These are phyloP conservation scores for Halophytophthora polymorphica DNA, from an alignment of 352 stramenopile genomes.

Conservation along the genomic window DNA sequence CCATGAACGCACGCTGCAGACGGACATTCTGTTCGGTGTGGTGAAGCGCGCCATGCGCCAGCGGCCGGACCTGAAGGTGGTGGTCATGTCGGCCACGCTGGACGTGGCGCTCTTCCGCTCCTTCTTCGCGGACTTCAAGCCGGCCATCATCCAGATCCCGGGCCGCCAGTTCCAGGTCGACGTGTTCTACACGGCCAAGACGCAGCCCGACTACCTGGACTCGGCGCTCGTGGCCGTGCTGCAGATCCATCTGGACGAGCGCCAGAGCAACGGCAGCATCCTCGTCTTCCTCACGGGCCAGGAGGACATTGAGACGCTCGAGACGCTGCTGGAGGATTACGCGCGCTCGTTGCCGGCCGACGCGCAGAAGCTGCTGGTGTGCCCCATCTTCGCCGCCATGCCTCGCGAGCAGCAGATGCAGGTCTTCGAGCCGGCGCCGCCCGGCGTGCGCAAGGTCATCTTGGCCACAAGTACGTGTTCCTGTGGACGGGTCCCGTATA, in stretches of 20 bases:
- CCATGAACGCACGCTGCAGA: slow-evolving; percentile 85
- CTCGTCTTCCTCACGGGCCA: slow-evolving; percentile 95
- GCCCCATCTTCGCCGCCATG: slow-evolving; percentile 96
- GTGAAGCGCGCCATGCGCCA: slow-evolving; percentile 80
- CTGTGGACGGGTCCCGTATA: too few relatives aligned
- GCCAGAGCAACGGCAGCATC: slow-evolving; percentile 82
- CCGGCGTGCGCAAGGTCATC: slow-evolving; percentile 91
- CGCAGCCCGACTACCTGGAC: slow-evolving; percentile 89
- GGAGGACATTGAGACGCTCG: slow-evolving; percentile 94
- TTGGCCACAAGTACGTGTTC: slow-evolving; percentile 68
- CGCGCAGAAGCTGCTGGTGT: slow-evolving; percentile 81
- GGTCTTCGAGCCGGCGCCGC: slow-evolving; percentile 87
- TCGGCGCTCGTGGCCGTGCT: slow-evolving; percentile 83
- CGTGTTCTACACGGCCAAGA: slow-evolving; percentile 87
- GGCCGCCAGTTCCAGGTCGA: slow-evolving; percentile 89
- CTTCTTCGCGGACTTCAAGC: slow-evolving; percentile 91
- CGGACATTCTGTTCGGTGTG: slow-evolving; percentile 90
- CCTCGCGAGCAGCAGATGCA: slow-evolving; percentile 93
- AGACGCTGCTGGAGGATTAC: slow-evolving; percentile 85
- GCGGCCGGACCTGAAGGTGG: slow-evolving; percentile 88
- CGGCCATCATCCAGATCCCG: slow-evolving; percentile 83
- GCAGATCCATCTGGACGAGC: slow-evolving; percentile 88
- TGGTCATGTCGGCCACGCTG: slow-evolving; percentile 98
- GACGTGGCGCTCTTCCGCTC: slow-evolving; percentile 91
- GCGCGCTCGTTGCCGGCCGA: slow-evolving; percentile 62